These are phyloP conservation scores for Marchantia polymorpha DNA, from an alignment of 225 moss, liverwort and hornwort genomes.

Conservation along the genomic window DNA sequence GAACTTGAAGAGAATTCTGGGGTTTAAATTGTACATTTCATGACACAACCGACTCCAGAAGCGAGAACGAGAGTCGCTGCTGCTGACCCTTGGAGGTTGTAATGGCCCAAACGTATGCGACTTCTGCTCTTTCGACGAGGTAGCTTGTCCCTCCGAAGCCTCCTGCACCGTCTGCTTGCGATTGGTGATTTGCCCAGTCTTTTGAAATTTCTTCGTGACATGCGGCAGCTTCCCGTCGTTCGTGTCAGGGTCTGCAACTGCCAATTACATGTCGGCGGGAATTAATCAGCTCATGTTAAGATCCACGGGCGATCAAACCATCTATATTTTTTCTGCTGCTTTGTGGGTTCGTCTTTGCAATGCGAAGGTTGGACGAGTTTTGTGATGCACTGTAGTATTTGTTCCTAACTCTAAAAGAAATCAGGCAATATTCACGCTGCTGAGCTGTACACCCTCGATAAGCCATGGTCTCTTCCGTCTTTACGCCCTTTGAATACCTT, in stretches of 20 bases:
- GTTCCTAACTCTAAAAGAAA: no score
- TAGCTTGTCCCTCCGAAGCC: neutral
- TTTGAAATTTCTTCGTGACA: neutral
- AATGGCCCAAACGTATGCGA: slow-evolving; percentile 36
- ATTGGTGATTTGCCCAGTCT: neutral
- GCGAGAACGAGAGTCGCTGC: neutral
- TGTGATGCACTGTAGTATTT: no score
- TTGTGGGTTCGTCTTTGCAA: no score
- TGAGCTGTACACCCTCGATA: no score
- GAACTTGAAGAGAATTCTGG: neutral
- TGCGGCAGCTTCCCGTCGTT: neutral
- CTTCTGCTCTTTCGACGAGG: slow-evolving; percentile 22
- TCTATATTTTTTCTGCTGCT: no score
- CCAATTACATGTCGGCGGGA: neutral
- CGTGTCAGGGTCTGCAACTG: neutral
- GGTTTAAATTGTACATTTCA: neutral
- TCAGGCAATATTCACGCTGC: no score
- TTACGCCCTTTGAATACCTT: no score
- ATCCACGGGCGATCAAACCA: no score
- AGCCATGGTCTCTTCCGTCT: no score
- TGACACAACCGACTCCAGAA: neutral
- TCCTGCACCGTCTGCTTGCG: neutral
- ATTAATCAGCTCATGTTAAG: no score
- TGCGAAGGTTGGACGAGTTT: no score
- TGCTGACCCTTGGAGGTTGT: slow-evolving; percentile 17